Base-by-base conservation (phyloP, 1,284 basidiomycete genomes). In the Wallemia hederae region DNA sequence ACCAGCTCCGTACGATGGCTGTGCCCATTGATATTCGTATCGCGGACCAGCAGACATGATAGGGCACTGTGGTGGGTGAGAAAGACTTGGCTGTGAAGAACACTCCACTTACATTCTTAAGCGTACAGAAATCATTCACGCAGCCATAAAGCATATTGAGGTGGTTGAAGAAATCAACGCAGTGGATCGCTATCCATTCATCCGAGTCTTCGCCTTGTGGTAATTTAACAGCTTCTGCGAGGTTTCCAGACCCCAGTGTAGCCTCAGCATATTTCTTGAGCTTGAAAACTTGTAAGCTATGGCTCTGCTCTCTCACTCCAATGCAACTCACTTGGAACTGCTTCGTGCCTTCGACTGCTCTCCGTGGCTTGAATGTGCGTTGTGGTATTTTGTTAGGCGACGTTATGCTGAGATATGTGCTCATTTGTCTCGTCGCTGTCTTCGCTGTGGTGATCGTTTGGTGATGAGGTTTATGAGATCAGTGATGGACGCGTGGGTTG, bases 31-130 rank as follows among this genome's bases (percentile, higher is more conserved):
- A 72, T 97, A 99, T 71, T 99, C 94, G 70, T 89, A 92, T 66
- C 88, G 80, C 65, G 91, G 88, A 11, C 94, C 94, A 5, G 94
- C 92, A 68, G 90, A 94, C 94, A 99, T 99, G 65, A 96, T 84
- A 3, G 90, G 89, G 69, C 94, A 99, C 83, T 92, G 65, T 19
- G n/a, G 9, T 26, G 9, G 59, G 15, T 3, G 33, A 55, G 11
- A 55, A 22, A 26, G n/a, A 22, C 17, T 9, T n/a, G n/a, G 27
- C 24, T 2, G 27, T 28, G 24, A 11, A 25, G 17, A 17, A 55
- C 19, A 27, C 22, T 2, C 28, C 34, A 65, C 72, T 64, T 68
- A 83, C 87, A 77, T 92, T 86, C 68, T 87, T 80, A 19, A 82
- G 77, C n/a, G 85, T 92, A 70, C 90, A 96, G 69, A 96, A 96